These are phyloP conservation scores for Boletus sp. DNA, from an alignment of 1,284 basidiomycete genomes.

Conservation along the genomic window DNA sequence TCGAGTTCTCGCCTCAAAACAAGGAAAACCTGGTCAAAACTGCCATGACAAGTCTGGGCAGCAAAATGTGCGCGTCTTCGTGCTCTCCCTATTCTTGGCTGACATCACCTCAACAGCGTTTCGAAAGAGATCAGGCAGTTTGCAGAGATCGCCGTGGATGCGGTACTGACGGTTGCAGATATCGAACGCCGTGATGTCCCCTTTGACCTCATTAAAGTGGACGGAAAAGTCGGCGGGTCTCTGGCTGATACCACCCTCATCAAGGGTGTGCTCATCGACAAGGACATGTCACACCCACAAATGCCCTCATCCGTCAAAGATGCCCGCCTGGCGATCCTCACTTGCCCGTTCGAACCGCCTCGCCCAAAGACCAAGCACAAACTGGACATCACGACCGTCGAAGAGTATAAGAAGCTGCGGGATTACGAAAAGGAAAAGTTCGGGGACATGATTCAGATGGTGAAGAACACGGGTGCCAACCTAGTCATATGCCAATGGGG, in stretches of 20 bases:
- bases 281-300: slow-evolving; percentile 98
- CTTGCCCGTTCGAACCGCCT: slow-evolving; percentile 98
- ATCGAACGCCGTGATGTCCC: slow-evolving; percentile 92
- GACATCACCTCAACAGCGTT: slow-evolving; percentile 54
- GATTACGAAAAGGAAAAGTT: slow-evolving; percentile 97
- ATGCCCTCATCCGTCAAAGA: slow-evolving; percentile 90
- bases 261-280: slow-evolving; percentile 96
- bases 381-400: slow-evolving; percentile 95
- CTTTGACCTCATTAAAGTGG: slow-evolving; percentile 99
- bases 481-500: slow-evolving; percentile 99
- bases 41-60: slow-evolving; percentile 93
- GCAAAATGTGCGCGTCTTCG: slow-evolving; percentile 77
- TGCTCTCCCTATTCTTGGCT: slow-evolving; percentile 3
- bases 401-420: slow-evolving; percentile 93
- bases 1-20: slow-evolving; percentile 80
- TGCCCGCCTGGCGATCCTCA: slow-evolving; percentile 93
- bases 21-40: slow-evolving; percentile 89
- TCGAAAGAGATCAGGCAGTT: slow-evolving; percentile 96
- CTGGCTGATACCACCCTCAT: slow-evolving; percentile 92
- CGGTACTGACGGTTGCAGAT: slow-evolving; percentile 94
- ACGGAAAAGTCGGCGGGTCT: slow-evolving; percentile 97
- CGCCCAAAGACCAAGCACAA: slow-evolving; percentile 99
- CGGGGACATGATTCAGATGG: slow-evolving; percentile 92
- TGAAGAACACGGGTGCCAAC: slow-evolving; percentile 98
- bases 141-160: slow-evolving; percentile 96